Base-by-base conservation (phyloP, 805 yeast species). In the Priceomyces carsonii region DNA sequence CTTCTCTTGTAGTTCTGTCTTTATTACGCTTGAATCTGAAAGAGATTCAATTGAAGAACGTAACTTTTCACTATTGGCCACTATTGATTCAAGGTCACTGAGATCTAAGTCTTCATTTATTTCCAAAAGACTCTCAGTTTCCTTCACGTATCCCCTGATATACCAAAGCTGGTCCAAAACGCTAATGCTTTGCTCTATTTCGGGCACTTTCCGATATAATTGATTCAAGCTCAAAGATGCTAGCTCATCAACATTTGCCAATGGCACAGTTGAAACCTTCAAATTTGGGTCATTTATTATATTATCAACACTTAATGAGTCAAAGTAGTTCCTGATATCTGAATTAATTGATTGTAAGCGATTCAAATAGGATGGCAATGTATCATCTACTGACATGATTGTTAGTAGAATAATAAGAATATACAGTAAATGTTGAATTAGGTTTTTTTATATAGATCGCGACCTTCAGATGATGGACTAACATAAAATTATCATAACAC, bases 101-200 rank as follows among this genome's bases (percentile, higher is more conserved):
- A 36, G 41, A 18, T 48, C 51, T 12, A 46, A 39, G n/a, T n/a
- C n/a, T 5, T 20, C 35, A 6, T 27, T 40, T 5, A 15, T 19
- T 8, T 25, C 38, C 1, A 55, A 38, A 6, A 43, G 33, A 14
- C 32, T 35, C 15, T 44, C 45, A 4, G 51, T 52, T 35, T 61
- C 63, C 10, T 40, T 35, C 10, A 55, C 33, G n/a, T 59, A 40
- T 13, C 54, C 57, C 18, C 51, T 55, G 12, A 59, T 40, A 9
- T 53, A 45, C 61, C 62, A 55, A 5, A 61, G 43, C 13, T 43
- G 51, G 21, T 57, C 50, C 29, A 63, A 48, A 15, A 43, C 39
- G 7, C 25, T 25, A 9, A 46, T 37, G 18, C 32, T 34, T 9
- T 33, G 39, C 6, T 39, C 47, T 6, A 33, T 27, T 13, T 33